Percentiles rank a stretch among this genome's conserved stretches.
phyloP scores from a whole-genome alignment of 192 early-diverging fungal species.

The Funneliformis mosseae region DNA sequence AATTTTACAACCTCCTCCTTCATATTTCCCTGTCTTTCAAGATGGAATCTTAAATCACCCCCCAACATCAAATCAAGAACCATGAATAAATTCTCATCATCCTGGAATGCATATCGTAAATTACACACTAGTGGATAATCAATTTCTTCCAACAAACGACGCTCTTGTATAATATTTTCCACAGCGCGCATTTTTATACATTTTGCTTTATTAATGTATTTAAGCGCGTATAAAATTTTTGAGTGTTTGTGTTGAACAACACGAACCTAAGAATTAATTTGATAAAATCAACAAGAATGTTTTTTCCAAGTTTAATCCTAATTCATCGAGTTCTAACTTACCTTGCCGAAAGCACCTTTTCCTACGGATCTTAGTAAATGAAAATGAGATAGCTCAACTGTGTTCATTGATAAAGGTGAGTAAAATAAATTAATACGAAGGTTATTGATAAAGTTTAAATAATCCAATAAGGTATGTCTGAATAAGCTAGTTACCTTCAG shows the following conservation, averaged over 20 bases:
- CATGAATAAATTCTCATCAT: conserved; percentile 92
- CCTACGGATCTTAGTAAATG: conserved; percentile 88
- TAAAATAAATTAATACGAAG: not conserved
- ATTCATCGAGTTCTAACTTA: conserved; percentile 31
- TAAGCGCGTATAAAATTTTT: conserved; percentile 85
- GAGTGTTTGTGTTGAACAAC: conserved; percentile 88
- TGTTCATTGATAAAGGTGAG: not conserved
- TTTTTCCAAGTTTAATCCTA: not conserved
- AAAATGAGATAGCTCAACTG: conserved; percentile 87
- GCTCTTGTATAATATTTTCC: conserved; percentile 89
- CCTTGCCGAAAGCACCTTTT: conserved; percentile 96
- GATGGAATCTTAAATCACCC: conserved; percentile 90
- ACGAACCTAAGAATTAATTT: conserved; percentile 58
- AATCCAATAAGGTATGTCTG: not conserved
- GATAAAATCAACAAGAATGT: not conserved
- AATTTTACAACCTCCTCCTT: conserved; percentile 70
- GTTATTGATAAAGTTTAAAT: not conserved
- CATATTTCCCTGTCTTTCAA: conserved; percentile 67
- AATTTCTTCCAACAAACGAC: conserved; percentile 84
- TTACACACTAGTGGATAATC: conserved; percentile 87
- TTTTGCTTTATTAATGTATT: conserved; percentile 95
- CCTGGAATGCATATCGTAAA: conserved; percentile 94
- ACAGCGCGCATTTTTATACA: conserved; percentile 87
- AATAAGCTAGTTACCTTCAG: conserved; percentile 62
- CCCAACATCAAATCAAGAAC: conserved; percentile 93